Base-by-base conservation (phyloP, 2,329 filamentous ascomycete genomes). In the Albophoma yamanashiensis region DNA sequence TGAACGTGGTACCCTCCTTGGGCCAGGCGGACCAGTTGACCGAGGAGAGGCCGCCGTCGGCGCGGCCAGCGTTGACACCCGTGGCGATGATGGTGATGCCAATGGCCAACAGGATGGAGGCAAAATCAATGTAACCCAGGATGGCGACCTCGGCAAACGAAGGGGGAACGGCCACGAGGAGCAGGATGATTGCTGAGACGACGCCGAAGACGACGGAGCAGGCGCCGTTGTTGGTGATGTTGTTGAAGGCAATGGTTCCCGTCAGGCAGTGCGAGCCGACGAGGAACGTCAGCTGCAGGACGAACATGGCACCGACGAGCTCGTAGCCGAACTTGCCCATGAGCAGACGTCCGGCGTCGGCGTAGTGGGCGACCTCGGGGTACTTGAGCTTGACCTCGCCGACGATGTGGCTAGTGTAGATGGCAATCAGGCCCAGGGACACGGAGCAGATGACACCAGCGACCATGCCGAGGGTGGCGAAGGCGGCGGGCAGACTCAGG, bases 251-350 rank as follows among this genome's bases (percentile, higher is more conserved):
- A 66, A 89, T 86, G 39, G 80, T 81, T 64, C 89, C 89, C 0
- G 86, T 89, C 62, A 90, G 75, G 58, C 88, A 78, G 72, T 91
- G 89, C n/a, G 86, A 88, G 40, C 82, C 85, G 72, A 88, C 85
- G 65, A 89, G 81, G 73, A 91, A 89, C 59, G 87, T 74, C 45
- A 90, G 76, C 71, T 89, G 84, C 22, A 89, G 71, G 12, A 81
- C 74, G 65, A 88, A 86, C 63, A 82, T 85, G 63, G 76, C 72
- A 31, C 85, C 85, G 53, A 89, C 75, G 39, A 90, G 64, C 69
- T 88, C 84, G 62, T 84, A 82, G 1, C 85, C 86, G 45, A 82
- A 74, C 22, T 73, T 75, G 11, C 88, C 88, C 61, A 78, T 77
- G 57, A 90, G 75, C 56, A 89, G 75, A 53, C 80, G 75, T 2